These are phyloP conservation scores for Yamadazyma pseudoaaseri DNA, from an alignment of 1,139 yeast species.

Conservation along the genomic window DNA sequence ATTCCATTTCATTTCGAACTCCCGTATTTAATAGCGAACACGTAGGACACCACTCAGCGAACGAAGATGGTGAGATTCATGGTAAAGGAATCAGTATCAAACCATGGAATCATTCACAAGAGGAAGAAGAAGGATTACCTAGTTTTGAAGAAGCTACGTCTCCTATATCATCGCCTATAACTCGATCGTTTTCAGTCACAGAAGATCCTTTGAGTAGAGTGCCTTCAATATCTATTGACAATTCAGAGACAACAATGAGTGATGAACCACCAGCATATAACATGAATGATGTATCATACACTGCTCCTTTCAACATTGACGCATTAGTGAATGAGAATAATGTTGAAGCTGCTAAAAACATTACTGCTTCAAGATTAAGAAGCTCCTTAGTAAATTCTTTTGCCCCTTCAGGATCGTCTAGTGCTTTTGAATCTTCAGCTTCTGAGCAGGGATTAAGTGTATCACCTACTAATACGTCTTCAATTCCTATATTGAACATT, in stretches of 20 bases:
- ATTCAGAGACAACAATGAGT: constrained; percentile 21
- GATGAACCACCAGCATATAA: constrained; percentile 28
- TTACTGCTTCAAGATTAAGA: constrained; percentile 12
- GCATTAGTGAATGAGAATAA: constrained; percentile 18
- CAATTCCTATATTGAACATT: constrained; percentile 5
- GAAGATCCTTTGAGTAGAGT: constrained; percentile 37
- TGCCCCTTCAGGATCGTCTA: constrained; percentile 13
- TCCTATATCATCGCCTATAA: constrained; percentile 29
- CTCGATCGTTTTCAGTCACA: constrained; percentile 31
- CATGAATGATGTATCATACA: constrained; percentile 1
- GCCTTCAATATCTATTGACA: constrained; percentile 31
- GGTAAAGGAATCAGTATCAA: constrained; percentile 41
- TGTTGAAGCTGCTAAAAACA: constrained; percentile 6
- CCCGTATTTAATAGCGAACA: constrained; percentile 28
- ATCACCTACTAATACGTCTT: constrained; percentile 6
- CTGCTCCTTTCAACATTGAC: constrained; percentile 21
- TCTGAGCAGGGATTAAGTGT: constrained; percentile 5
- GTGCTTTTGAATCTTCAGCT: not conserved
- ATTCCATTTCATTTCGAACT: constrained; percentile 27
- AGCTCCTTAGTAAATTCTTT: constrained; percentile 16
- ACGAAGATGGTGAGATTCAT: constrained; percentile 12
- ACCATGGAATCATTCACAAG: constrained; percentile 19
- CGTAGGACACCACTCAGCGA: constrained; percentile 2
- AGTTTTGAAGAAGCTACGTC: constrained; percentile 59
- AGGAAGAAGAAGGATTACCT: constrained; percentile 41